Conservation (phyloP, 495 filamentous ascomycete species). For the Xylaria flabelliformis region DNA sequence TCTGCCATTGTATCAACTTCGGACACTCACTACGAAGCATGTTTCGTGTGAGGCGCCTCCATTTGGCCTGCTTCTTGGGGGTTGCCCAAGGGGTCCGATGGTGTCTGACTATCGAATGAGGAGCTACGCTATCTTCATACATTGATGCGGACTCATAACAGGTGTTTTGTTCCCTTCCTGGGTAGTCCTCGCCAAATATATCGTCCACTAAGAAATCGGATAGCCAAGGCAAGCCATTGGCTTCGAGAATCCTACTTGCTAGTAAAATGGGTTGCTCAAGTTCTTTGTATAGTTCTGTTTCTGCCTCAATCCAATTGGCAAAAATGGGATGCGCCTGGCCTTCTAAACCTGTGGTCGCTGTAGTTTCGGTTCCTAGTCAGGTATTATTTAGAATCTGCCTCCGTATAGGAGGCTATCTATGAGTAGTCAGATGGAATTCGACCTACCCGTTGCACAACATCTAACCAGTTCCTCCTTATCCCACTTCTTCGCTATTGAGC, state of each 20-base stretch:
- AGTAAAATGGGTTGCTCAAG: conserved; percentile 43
- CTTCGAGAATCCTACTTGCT: conserved; percentile 43
- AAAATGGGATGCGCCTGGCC: conserved; percentile 45
- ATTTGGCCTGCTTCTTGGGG: conserved; percentile 26
- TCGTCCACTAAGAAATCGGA: conserved; percentile 48
- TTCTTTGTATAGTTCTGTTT: conserved; percentile 32
- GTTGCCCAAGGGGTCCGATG: conserved; percentile 37
- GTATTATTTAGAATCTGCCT: not conserved
- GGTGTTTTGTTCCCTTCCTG: conserved; percentile 31
- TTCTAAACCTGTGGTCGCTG: conserved; percentile 30
- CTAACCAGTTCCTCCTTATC: conserved; percentile 37
- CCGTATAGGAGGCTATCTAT: not conserved
- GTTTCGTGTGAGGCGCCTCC: conserved; percentile 31
- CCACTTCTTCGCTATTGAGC: conserved; percentile 42
- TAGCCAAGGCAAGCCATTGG: conserved; percentile 43
- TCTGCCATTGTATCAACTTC: conserved; percentile 39
- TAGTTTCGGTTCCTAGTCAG: conserved; percentile 23
- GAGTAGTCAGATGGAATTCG: not conserved
- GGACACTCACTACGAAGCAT: conserved; percentile 35
- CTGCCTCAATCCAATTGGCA: conserved; percentile 36
- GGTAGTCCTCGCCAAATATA: conserved; percentile 42
- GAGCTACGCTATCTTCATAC: conserved; percentile 16
- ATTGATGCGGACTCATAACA: not conserved
- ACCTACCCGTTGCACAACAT: conserved; percentile 44
- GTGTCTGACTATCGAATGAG: conserved; percentile 39